phyloP scores from a whole-genome alignment of 2,329 filamentous ascomycete genomes.

The Raffaelea arxii region DNA sequence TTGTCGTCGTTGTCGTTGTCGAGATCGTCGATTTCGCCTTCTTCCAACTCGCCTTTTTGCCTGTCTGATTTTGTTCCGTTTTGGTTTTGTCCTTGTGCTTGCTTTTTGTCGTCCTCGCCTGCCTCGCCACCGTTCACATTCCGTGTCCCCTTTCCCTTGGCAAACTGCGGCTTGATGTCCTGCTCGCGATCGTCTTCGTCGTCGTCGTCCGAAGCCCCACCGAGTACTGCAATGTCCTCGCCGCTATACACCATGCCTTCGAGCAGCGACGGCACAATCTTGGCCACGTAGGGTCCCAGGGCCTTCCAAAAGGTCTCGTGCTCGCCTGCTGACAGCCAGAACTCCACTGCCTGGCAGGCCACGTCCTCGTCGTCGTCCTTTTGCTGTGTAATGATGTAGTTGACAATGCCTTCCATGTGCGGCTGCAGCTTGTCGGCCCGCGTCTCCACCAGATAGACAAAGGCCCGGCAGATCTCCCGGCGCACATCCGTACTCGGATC shows the following conservation, averaged over 20 bases:
- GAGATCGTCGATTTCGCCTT: conserved; percentile 80
- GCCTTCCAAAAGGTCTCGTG: conserved; percentile 69
- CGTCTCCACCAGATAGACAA: conserved; percentile 85
- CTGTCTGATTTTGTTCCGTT: conserved; percentile 49
- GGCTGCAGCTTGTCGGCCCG: conserved; percentile 84
- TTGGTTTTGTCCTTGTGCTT: conserved; percentile 36
- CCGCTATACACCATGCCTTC: conserved; percentile 95
- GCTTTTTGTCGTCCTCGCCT: conserved; percentile 36
- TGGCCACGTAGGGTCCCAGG: conserved; percentile 66
- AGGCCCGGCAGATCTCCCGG: conserved; percentile 84
- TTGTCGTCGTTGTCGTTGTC: conserved; percentile 72
- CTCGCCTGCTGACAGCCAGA: conserved; percentile 91
- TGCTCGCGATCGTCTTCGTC: conserved; percentile 83
- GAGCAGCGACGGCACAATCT: conserved; percentile 83
- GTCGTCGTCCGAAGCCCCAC: conserved; percentile 78
- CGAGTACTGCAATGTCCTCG: conserved; percentile 80
- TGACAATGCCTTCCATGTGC: conserved; percentile 77
- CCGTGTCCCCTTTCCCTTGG: conserved; percentile 55
- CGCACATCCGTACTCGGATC: conserved; percentile 76
- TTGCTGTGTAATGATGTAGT: conserved; percentile 89
- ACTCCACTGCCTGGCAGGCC: conserved; percentile 90
- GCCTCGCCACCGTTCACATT: conserved; percentile 34
- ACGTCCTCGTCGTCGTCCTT: conserved; percentile 79
- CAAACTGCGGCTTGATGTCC: conserved; percentile 89
- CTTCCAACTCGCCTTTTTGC: conserved; percentile 61